Evolutionary conservation across 148 eudicot species (phyloP), one percentile per base, ranked within the genome.

Genomic region (Heliamphora exappendiculata): DNA sequence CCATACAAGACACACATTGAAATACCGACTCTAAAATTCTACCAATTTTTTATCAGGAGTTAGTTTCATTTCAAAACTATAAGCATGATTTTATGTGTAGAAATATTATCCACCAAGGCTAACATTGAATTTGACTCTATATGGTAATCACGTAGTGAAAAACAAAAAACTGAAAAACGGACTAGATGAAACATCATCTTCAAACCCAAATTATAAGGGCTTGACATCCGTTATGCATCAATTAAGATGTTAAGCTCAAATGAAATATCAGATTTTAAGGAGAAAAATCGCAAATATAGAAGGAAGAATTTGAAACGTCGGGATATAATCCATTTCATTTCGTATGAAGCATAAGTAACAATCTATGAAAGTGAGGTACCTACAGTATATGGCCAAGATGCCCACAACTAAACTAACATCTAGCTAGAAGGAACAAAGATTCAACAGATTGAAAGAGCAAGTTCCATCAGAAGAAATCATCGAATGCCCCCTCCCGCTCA

Each of bases 401-500:
- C 75, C 26, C 54, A 74, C 28, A 76, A 62, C 33, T 57, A 53
- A 69, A 58, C 69, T 74, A 75, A 74, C 59, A 70, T 65, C 81
- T 83, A 87, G 73, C 80, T 81, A 81, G 64, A 67, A 73, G 50
- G 72, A 70, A 78, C 51, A 74, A 33, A 76, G 74, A 65, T 72
- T 83, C 85, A 83, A 68, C 78, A 82, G 78, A 77, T 78, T 77
- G 75, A 78, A 84, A 79, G 86, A 81, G 86, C 89, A 86, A 85
- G 78, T 75, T 78, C 87, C 91, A 69, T 95, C 93, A 95, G 88
- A 95, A 95, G 84, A 89, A 92, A 86, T 95, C 96, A 85, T 95
- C 94, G 70, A 95, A 95, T 79, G 91, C 91, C 91, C 96, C 96
- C 93, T 95, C 99, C 90, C 79, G 88, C 75, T 89, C 98, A 86